Base-by-base conservation (phyloP, 1,139 yeast species). In the Diutina sp. region DNA sequence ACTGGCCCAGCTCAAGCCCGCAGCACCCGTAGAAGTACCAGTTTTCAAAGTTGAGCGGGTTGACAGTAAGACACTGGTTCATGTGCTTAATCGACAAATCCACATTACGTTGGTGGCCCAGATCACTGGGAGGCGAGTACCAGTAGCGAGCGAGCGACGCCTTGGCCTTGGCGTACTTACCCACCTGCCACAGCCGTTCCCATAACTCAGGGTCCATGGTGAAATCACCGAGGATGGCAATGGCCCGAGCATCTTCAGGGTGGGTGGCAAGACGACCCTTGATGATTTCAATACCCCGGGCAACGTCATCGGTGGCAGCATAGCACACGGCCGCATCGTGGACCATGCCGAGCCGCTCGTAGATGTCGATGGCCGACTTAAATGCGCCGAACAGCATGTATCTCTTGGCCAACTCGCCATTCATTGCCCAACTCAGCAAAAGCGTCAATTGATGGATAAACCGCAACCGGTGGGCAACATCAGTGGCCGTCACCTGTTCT, bases 1-100 rank as follows among this genome's bases (percentile, higher is more conserved):
- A 88, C 62, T 87, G 84, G 11, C 73, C 78, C 12, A 83, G 70
- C 65, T 90, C 97, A 56, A 95, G 73, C 0, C 96, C 97, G 58
- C 91, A 78, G 65, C 97, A 89, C 5, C 99, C 98, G 65, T 91
- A 91, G 64, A 90, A 81, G 67, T 84, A 93, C 97, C 98, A 91
- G 54, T 95, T 88, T 41, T 87, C 88, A 63, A 80, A 83, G 63
- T 80, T 83, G 58, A 90, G 73, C n/a, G 97, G 95, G 65, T 86
- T 86, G 18, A 83, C 82, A 29, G 77, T 74, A 59, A 93, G 75
- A 12, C 95, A 84, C 55, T 90, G 95, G 63, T 82, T 80, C 73
- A 90, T 78, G 66, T 90, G 89, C 53, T 72, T 70, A 57, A 90
- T 78, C 0, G 93, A 87, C 55, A 72, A 64, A 9, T 69, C 77